phyloP scores from a whole-genome alignment of 2,329 filamentous ascomycete genomes.

The Colletotrichum chlorophyti region DNA sequence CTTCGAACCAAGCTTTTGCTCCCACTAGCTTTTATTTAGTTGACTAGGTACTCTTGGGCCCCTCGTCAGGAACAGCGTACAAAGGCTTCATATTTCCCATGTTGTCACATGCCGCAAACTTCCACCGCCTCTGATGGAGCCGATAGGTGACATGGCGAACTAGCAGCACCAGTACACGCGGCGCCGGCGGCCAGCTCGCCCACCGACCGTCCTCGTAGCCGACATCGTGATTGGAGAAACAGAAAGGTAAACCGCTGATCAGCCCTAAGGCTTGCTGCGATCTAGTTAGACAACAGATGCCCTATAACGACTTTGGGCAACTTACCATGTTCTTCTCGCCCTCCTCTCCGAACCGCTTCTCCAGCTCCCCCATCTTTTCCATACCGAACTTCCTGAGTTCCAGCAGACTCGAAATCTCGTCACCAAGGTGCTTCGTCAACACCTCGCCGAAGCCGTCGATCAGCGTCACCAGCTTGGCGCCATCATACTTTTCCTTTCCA shows the following conservation, averaged over 20 bases:
- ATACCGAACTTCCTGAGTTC: conserved; percentile 33
- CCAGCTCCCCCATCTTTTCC: conserved; percentile 33
- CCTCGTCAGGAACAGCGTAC: conserved; percentile 31
- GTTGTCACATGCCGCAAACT: conserved; percentile 36
- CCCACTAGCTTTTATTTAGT: background rate
- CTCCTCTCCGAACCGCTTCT: conserved; percentile 24
- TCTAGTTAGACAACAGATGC: no score
- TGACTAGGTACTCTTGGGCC: background rate
- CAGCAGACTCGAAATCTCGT: conserved; percentile 41
- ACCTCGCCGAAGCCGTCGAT: conserved; percentile 39
- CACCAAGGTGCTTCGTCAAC: conserved; percentile 38
- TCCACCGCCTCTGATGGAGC: conserved; percentile 32
- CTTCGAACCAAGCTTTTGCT: no score
- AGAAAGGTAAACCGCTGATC: conserved; percentile 28
- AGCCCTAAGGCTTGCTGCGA: conserved; percentile 32
- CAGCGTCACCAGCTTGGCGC: conserved; percentile 33
- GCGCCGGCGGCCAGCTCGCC: conserved; percentile 37
- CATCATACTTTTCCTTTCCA: conserved; percentile 36
- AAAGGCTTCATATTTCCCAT: conserved; percentile 32
- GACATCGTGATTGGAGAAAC: conserved; percentile 33
- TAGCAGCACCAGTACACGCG: conserved; percentile 31
- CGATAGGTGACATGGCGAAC: conserved; percentile 29
- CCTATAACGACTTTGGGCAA: no score
- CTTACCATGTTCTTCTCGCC: conserved; percentile 33
- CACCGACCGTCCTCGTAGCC: conserved; percentile 34